phyloP scores from a whole-genome alignment of 345 rosid species.

The Eucalyptus regnans region DNA sequence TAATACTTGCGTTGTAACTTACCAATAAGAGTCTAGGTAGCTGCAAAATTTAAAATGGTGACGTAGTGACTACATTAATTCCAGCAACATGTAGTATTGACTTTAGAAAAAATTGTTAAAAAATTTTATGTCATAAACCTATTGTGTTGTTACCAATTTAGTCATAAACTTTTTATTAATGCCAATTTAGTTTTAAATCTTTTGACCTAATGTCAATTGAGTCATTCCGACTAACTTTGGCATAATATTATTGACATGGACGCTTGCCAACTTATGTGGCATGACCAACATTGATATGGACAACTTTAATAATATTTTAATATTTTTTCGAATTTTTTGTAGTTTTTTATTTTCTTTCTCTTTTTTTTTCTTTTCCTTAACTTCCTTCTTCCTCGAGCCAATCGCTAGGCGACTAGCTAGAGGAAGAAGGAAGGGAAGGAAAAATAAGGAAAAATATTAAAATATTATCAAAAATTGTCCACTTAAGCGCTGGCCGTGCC shows the following conservation, averaged over 20 bases:
- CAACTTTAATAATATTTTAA: too few species aligned
- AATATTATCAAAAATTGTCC: rapidly evolving
- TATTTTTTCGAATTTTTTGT: too few species aligned
- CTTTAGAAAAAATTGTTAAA: too few species aligned
- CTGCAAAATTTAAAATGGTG: background rate
- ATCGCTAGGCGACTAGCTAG: rapidly evolving
- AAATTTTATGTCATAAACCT: too few species aligned
- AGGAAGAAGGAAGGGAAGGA: rapidly evolving
- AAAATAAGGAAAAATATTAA: rapidly evolving
- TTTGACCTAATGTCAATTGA: too few species aligned
- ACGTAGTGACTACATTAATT: background rate
- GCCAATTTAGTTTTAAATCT: too few species aligned
- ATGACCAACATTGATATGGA: rapidly evolving
- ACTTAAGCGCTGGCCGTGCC: rapidly evolving
- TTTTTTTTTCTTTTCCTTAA: too few species aligned
- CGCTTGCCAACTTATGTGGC: rapidly evolving
- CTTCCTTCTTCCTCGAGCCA: too few species aligned
- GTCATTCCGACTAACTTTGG: rapidly evolving
- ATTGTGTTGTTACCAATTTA: too few species aligned
- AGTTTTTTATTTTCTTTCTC: too few species aligned
- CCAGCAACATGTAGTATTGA: background rate
- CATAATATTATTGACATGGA: too few species aligned
- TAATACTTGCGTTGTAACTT: background rate
- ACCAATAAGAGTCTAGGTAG: background rate
- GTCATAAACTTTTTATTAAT: too few species aligned